A percentile compares a stretch with the other conserved stretches of the same genome.
These are phyloP conservation scores for Lentithecium fluviatile DNA, from an alignment of 495 filamentous ascomycete genomes.

Conservation along the genomic window DNA sequence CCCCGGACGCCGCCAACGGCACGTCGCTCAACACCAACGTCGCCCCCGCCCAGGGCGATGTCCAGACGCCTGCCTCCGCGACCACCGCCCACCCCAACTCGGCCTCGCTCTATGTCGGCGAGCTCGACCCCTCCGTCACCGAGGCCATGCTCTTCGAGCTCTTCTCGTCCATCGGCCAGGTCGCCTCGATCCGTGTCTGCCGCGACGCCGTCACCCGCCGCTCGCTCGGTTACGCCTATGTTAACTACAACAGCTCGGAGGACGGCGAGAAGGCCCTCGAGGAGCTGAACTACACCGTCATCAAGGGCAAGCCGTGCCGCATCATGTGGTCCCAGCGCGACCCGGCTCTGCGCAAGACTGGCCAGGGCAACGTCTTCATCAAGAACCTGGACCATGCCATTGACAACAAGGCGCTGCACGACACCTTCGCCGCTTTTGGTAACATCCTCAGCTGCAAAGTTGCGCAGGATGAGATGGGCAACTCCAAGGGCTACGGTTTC, in stretches of 20 bases:
- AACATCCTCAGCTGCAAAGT: slow-evolving; percentile 99
- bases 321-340: slow-evolving; percentile 99
- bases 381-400: slow-evolving; percentile 99
- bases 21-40: slow-evolving; percentile 67
- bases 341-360: slow-evolving; percentile 97
- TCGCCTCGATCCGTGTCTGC: slow-evolving; percentile 99
- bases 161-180: slow-evolving; percentile 98
- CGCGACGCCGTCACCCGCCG: slow-evolving; percentile 98
- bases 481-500: slow-evolving; percentile 98
- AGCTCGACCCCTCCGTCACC: slow-evolving; percentile 95
- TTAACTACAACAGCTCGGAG: slow-evolving; percentile 97
- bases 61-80: slow-evolving; percentile 68
- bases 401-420: slow-evolving; percentile 99
- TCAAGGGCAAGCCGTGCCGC: slow-evolving; percentile 98
- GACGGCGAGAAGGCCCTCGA: slow-evolving; percentile 98
- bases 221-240: slow-evolving; percentile 98
- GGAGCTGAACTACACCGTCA: slow-evolving; percentile 99
- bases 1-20: slow-evolving; percentile 61
- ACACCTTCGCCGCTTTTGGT: slow-evolving; percentile 98
- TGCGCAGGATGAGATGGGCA: slow-evolving; percentile 91
- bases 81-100: slow-evolving; percentile 79
- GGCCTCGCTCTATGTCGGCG: slow-evolving; percentile 97
- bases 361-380: slow-evolving; percentile 99
- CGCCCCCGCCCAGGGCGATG: slow-evolving; percentile 56
- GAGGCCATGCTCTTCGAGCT: slow-evolving; percentile 99